Evolutionary conservation across 1,284 basidiomycete species (phyloP).

Genomic region (Porphyrellus sp.): DNA sequence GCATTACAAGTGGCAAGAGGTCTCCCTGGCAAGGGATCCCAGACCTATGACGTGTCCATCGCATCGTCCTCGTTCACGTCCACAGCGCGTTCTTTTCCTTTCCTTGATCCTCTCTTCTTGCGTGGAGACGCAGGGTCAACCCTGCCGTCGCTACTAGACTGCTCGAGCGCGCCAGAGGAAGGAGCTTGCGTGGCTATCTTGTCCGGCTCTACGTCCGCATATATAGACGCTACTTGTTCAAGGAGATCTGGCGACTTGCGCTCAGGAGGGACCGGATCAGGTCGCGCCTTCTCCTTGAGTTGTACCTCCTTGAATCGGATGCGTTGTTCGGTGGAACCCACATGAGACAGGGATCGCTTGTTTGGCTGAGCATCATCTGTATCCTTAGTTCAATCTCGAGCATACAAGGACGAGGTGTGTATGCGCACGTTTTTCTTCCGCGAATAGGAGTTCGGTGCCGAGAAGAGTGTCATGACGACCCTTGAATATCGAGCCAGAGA

Average conservation of each 20-base stretch:
- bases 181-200: background rate
- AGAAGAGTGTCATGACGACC: constrained; percentile 62
- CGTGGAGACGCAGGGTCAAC: constrained; percentile 1
- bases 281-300: constrained; percentile 24
- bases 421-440: constrained; percentile 53
- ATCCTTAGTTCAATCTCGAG: background rate
- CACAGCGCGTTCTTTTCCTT: constrained; percentile 30
- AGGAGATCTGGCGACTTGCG: constrained; percentile 10
- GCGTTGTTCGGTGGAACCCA: constrained; percentile 58
- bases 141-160: constrained; percentile 1
- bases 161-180: background rate
- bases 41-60: constrained; percentile 20
- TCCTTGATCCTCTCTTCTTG: constrained; percentile 22
- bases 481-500: constrained; percentile 68
- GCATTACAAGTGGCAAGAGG: too few species aligned
- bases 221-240: constrained; percentile 24
- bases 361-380: constrained; percentile 43
- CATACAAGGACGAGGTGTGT: background rate
- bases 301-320: constrained; percentile 50
- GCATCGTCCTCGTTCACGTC: constrained; percentile 16
- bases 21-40: background rate
- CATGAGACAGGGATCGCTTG: constrained; percentile 48
- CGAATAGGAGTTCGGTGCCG: constrained; percentile 71
- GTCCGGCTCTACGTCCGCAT: constrained; percentile 17
- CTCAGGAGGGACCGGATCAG: constrained; percentile 7